phyloP scores from a whole-genome alignment of 2,329 filamentous ascomycete genomes.

The Cordyceps militaris region DNA sequence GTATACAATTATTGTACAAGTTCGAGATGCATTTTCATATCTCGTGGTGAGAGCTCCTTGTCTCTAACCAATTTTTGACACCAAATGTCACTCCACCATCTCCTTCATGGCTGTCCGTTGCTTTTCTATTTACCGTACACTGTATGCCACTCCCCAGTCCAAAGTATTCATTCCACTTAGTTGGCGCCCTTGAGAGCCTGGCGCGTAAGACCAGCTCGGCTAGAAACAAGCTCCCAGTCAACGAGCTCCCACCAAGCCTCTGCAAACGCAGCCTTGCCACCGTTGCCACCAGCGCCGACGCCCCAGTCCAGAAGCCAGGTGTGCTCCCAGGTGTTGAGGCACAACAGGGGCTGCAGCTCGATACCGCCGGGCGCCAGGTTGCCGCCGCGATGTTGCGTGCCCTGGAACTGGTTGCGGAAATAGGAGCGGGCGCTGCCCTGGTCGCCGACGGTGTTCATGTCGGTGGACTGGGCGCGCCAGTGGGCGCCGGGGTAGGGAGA shows the following conservation, averaged over 20 bases:
- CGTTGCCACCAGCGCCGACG: constrained; percentile 46
- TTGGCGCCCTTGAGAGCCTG: constrained; percentile 27
- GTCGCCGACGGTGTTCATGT: constrained; percentile 59
- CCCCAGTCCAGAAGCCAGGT: constrained; percentile 80
- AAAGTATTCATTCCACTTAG: not conserved
- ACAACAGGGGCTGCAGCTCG: constrained; percentile 70
- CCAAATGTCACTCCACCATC: not conserved
- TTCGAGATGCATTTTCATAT: not conserved
- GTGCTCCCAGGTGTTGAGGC: constrained; percentile 95
- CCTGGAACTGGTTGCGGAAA: constrained; percentile 32
- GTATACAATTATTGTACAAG: constrained; percentile 12
- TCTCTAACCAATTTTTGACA: not conserved
- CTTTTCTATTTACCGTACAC: not conserved
- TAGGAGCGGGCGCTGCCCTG: constrained; percentile 30
- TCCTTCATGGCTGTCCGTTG: not conserved
- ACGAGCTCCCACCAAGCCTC: constrained; percentile 82
- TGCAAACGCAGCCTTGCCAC: constrained; percentile 69
- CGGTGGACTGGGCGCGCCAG: constrained; percentile 61
- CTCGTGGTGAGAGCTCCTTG: not conserved
- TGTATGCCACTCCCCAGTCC: not conserved
- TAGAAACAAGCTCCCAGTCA: constrained; percentile 71
- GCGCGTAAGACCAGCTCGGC: constrained; percentile 27
- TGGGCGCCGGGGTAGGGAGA: constrained; percentile 81
- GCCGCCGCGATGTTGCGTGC: constrained; percentile 20
- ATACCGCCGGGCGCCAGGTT: constrained; percentile 57